Evolutionary conservation across 129 eudicot species (phyloP).

Genomic region (Glebionis coronaria): DNA sequence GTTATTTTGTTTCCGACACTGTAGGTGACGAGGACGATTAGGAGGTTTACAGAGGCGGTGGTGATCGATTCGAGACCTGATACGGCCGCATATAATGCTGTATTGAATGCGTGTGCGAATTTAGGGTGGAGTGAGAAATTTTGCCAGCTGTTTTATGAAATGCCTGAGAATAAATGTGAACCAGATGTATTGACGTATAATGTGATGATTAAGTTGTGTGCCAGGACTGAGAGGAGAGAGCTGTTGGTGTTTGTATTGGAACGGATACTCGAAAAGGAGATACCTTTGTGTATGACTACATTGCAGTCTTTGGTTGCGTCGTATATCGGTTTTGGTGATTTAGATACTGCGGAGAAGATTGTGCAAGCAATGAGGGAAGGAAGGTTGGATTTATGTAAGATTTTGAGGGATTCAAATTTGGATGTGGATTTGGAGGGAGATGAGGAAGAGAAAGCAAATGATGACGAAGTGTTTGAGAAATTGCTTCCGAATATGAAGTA

Average conservation of each 20-base stretch:
- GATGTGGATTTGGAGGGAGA: no score
- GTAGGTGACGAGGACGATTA: conserved; percentile 43
- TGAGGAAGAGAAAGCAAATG: conserved; percentile 12
- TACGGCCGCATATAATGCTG: conserved; percentile 85
- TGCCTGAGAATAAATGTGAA: conserved; percentile 55
- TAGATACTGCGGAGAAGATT: conserved; percentile 67
- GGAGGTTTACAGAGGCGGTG: conserved; percentile 41
- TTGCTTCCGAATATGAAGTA: conserved; percentile 57
- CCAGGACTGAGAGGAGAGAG: conserved; percentile 68
- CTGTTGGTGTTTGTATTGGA: conserved; percentile 79
- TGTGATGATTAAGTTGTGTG: conserved; percentile 84
- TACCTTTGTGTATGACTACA: conserved; percentile 68
- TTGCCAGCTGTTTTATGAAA: conserved; percentile 75
- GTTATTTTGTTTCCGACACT: no score
- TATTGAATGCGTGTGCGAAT: conserved; percentile 88
- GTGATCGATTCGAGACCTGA: conserved; percentile 63
- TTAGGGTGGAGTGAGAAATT: conserved; percentile 62
- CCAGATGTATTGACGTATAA: conserved; percentile 88
- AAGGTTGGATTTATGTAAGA: conserved; percentile 64
- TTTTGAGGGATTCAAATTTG: conserved; percentile 47
- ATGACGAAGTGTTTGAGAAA: conserved; percentile 48
- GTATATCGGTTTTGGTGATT: conserved; percentile 86
- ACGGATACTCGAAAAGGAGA: conserved; percentile 54
- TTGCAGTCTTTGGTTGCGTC: conserved; percentile 91
- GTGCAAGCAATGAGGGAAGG: conserved; percentile 92